Evolutionary conservation across 805 yeast species (phyloP), one percentile per base, ranked within the genome.

Genomic region (Yarrowia hollandica): DNA sequence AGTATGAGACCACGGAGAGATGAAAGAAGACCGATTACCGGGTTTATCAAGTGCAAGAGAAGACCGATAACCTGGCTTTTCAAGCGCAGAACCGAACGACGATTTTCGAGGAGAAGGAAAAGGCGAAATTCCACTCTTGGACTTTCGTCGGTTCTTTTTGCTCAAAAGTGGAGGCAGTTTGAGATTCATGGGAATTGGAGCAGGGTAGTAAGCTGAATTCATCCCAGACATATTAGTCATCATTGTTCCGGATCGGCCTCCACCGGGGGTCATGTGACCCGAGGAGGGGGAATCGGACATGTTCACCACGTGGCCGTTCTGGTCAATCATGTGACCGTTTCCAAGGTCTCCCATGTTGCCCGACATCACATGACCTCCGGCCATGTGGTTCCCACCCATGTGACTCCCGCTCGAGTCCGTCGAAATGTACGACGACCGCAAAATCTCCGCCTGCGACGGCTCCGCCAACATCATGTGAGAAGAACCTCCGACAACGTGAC

Each of bases 121-220:
- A 2, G 50, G 50, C 7, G 50, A 42, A 5, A 26, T 19, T 46
- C 55, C 55, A 15, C 18, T 11, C 7, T 34, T 34, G 12, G 28
- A 21, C 26, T 31, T 19, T n/a, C 55, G 38, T 5, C 12, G 81
- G 80, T 59, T 62, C 55, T 62, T 63, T 23, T 61, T 62, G 10
- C 70, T 64, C 35, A 72, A 59, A 25, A 67, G 58, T 4, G 75
- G 75, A 10, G 75, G 75, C 5, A 70, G 65, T 25, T 64, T 62
- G 14, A 72, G 65, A 60, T 64, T 64, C n/a, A 62, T 57, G 10
- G 75, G 75, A 9, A 72, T 64, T 2, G 74, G 75, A 3, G 75
- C 72, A 3, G 75, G 75, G 39, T 72, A 72, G 55, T 60, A 64
- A 3, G 50, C 34, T 1, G 30, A 12, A 14, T 16, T 18, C 15